Conservation (phyloP, 2,329 filamentous ascomycete species). For the Hypoxylon sp. region DNA sequence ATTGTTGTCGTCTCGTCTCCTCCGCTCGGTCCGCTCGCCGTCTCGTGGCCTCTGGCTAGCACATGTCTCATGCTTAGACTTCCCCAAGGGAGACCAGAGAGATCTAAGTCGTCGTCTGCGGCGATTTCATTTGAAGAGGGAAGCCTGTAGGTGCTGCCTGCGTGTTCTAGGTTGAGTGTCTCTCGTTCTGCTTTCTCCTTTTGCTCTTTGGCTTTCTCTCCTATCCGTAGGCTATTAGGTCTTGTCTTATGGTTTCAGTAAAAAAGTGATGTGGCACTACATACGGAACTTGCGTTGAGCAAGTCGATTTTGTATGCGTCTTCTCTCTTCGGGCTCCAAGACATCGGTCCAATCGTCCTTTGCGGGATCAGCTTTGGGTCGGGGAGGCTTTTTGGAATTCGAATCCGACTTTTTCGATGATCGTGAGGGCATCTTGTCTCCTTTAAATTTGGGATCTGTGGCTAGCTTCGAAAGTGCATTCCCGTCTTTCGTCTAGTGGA, state of each 20-base stretch:
- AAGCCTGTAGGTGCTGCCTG: conserved; percentile 70
- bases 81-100: conserved; percentile 77
- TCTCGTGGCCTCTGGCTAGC: conserved; percentile 60
- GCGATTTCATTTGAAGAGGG: conserved; percentile 66
- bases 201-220: conserved; percentile 74
- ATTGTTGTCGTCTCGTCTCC: conserved; percentile 17
- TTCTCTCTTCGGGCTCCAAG: conserved; percentile 73
- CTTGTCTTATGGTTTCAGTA: too few relatives aligned
- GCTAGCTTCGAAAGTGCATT: too few relatives aligned
- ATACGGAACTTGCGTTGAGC: conserved; percentile 80
- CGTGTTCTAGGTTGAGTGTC: conserved; percentile 68
- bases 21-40: conserved; percentile 51
- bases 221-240: too few relatives aligned
- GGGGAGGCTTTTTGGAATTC: conserved; percentile 46
- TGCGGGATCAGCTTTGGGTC: conserved; percentile 50
- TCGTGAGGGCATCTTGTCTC: conserved; percentile 37
- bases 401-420: conserved; percentile 50
- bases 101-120: conserved; percentile 55
- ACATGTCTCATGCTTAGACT: conserved; percentile 68
- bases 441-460: too few relatives aligned
- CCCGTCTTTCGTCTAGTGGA: too few relatives aligned
- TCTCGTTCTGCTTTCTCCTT: conserved; percentile 72
- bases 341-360: conserved; percentile 74
- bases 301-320: conserved; percentile 79
- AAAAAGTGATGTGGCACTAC: too few relatives aligned